These are phyloP conservation scores for Cnidoscolus chayamansa DNA, from an alignment of 441 rosid genomes.

Conservation along the genomic window DNA sequence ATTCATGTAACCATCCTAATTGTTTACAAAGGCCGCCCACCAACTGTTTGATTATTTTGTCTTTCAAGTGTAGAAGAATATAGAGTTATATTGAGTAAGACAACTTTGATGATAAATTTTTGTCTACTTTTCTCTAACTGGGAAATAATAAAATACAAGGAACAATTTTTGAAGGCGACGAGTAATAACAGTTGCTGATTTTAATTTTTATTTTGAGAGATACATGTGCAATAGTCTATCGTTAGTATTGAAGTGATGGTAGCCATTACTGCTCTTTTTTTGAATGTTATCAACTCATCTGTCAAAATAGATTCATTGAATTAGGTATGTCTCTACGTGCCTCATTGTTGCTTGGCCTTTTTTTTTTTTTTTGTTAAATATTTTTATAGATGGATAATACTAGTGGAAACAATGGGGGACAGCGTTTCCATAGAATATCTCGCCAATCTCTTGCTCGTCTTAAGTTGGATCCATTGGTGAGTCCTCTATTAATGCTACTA, in stretches of 20 bases:
- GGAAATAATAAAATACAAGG: too few species aligned
- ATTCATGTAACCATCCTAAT: not conserved
- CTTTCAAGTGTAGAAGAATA: too few species aligned
- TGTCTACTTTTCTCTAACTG: too few species aligned
- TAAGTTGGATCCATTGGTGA: constrained; percentile 80
- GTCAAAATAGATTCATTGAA: not conserved
- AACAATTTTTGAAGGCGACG: too few species aligned
- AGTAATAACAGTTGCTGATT: too few species aligned
- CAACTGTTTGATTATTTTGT: too few species aligned
- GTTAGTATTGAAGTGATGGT: too few species aligned
- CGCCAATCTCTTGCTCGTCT: constrained; percentile 66
- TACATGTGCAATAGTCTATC: too few species aligned
- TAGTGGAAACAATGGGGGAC: constrained; percentile 38
- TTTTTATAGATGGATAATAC: constrained; percentile 23
- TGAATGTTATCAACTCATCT: not conserved
- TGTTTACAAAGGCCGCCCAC: too few species aligned
- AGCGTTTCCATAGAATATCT: constrained; percentile 76
- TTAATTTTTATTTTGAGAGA: too few species aligned
- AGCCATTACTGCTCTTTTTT: not conserved
- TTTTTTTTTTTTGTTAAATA: not conserved
- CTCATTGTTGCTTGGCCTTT: not conserved
- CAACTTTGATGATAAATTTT: too few species aligned
- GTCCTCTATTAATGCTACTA: not conserved
- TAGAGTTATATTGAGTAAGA: too few species aligned
- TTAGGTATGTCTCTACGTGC: not conserved